These are phyloP conservation scores for Physcomitrellopsis africana DNA, from an alignment of 225 moss, liverwort and hornwort species.

Conservation along the genomic window DNA sequence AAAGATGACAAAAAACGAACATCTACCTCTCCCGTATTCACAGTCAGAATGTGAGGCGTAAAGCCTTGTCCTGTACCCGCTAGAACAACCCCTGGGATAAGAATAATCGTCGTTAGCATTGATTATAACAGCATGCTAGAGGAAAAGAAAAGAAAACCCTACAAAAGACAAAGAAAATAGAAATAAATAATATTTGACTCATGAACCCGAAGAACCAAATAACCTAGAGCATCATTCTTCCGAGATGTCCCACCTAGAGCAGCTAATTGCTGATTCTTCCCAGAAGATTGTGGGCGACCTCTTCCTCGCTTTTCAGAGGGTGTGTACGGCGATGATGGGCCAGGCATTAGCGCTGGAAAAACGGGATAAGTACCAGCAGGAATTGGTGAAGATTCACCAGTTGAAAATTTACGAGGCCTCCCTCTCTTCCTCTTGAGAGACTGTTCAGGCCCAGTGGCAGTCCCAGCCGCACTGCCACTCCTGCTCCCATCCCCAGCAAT, in stretches of 20 bases:
- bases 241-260: slow-evolving; percentile 41
- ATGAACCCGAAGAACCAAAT: background rate
- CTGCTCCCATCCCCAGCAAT: slow-evolving; percentile 29
- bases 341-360: slow-evolving; percentile 55
- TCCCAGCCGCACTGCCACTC: slow-evolving; percentile 5
- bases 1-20: background rate
- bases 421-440: slow-evolving; percentile 92
- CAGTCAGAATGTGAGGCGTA: slow-evolving; percentile 90
- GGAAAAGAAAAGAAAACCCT: background rate
- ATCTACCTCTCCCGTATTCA: slow-evolving; percentile 95
- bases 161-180: background rate
- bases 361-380: slow-evolving; percentile 58
- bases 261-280: slow-evolving; percentile 61
- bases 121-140: slow-evolving; percentile 2
- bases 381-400: slow-evolving; percentile 49
- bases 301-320: slow-evolving; percentile 84
- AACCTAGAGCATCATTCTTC: background rate
- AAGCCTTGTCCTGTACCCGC: slow-evolving; percentile 94
- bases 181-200: background rate
- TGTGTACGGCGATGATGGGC: slow-evolving; percentile 57
- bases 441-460: slow-evolving; percentile 52
- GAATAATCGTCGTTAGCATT: slow-evolving; percentile 5
- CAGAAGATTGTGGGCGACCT: slow-evolving; percentile 90
- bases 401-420: slow-evolving; percentile 91
- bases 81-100: slow-evolving; percentile 58